Percentiles rank a stretch among this genome's conserved stretches.
phyloP scores from a whole-genome alignment of 257 asterid genomes.

The Linaria vulgaris region DNA sequence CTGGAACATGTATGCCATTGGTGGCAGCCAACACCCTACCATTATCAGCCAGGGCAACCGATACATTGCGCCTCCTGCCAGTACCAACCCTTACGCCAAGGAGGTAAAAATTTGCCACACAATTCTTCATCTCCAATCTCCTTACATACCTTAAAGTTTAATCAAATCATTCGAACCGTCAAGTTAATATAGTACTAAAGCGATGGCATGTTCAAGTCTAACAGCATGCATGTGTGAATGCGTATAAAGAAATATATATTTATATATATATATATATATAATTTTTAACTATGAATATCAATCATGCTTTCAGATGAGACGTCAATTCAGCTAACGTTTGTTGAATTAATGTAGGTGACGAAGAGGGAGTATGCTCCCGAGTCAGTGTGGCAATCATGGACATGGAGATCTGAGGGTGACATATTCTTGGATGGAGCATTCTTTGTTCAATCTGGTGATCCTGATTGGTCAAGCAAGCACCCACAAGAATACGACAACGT shows the following conservation, averaged over 20 bases:
- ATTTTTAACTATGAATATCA: too few species aligned
- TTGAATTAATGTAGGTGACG: slow-evolving; percentile 53
- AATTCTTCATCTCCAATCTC: too few species aligned
- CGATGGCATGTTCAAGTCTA: too few species aligned
- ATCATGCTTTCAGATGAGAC: too few species aligned
- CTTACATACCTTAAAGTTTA: too few species aligned
- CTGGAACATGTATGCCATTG: slow-evolving; percentile 94
- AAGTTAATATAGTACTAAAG: too few species aligned
- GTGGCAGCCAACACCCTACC: slow-evolving; percentile 76
- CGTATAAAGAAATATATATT: too few species aligned
- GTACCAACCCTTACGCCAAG: slow-evolving; percentile 36
- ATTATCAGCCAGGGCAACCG: slow-evolving; percentile 91
- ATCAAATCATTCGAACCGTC: too few species aligned
- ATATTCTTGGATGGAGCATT: slow-evolving; percentile 67
- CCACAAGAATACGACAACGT: slow-evolving; percentile 45
- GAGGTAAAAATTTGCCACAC: slow-evolving; percentile 38
- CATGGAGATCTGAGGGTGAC: slow-evolving; percentile 89
- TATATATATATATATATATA: neutral
- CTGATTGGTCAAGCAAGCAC: slow-evolving; percentile 46
- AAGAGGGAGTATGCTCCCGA: slow-evolving; percentile 61
- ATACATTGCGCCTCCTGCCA: slow-evolving; percentile 62
- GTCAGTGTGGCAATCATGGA: slow-evolving; percentile 64
- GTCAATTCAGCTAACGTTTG: too few species aligned
- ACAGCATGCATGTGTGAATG: too few species aligned
- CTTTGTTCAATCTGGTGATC: slow-evolving; percentile 75